Conservation (phyloP, 2,329 filamentous ascomycete species). For the Endothia cerciana region DNA sequence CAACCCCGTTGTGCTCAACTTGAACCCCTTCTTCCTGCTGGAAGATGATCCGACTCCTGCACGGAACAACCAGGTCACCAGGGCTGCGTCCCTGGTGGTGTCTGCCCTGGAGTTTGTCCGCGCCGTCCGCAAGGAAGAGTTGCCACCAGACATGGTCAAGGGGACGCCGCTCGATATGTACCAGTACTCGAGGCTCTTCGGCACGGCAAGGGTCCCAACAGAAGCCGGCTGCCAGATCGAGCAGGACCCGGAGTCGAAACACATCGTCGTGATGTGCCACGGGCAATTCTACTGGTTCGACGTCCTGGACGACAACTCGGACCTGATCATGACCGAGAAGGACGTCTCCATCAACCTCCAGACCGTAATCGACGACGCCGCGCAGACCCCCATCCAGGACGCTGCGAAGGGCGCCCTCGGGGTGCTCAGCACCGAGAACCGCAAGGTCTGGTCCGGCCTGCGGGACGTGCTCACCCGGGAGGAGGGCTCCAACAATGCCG, state of each 20-base stretch:
- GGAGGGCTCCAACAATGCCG: conserved; percentile 88
- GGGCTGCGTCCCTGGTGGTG: conserved; percentile 87
- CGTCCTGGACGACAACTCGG: conserved; percentile 89
- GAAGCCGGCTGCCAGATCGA: conserved; percentile 95
- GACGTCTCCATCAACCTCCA: conserved; percentile 90
- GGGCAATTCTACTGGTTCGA: conserved; percentile 99
- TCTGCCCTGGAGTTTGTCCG: conserved; percentile 91
- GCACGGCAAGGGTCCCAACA: conserved; percentile 91
- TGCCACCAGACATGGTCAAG: conserved; percentile 84
- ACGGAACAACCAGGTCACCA: conserved; percentile 93
- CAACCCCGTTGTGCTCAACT: conserved; percentile 93
- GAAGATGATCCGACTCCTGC: conserved; percentile 97
- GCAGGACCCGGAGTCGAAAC: conserved; percentile 90
- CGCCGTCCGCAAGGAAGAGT: conserved; percentile 88
- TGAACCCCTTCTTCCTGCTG: conserved; percentile 96
- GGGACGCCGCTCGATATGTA: conserved; percentile 95
- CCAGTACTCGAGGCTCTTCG: conserved; percentile 93
- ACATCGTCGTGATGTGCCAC: conserved; percentile 89
- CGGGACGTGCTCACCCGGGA: conserved; percentile 87
- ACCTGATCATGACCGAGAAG: conserved; percentile 96
- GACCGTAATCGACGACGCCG: conserved; percentile 88
- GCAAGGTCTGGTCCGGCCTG: conserved; percentile 92
- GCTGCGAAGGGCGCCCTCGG: conserved; percentile 94
- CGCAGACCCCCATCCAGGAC: conserved; percentile 86
- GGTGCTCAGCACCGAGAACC: conserved; percentile 93